These are phyloP conservation scores for Venturia carpophila DNA, from an alignment of 2,329 filamentous ascomycete genomes.

Conservation along the genomic window DNA sequence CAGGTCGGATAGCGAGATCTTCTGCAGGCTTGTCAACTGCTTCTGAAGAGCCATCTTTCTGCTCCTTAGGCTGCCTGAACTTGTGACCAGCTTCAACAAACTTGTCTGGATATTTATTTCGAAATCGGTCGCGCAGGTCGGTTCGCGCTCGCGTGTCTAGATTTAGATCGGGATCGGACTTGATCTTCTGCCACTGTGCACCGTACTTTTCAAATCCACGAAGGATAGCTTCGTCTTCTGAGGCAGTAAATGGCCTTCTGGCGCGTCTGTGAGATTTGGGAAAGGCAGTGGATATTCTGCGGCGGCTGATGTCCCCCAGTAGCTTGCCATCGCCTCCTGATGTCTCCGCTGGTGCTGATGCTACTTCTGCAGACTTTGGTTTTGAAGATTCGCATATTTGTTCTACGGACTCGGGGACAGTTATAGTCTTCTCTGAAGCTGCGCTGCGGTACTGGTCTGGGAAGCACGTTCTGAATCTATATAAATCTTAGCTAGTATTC, in stretches of 20 bases:
- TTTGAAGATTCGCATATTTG: neutral
- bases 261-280: conserved; percentile 44
- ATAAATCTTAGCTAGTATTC: neutral
- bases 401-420: neutral
- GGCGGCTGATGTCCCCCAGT: conserved; percentile 30
- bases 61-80: conserved; percentile 16
- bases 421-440: neutral
- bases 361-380: conserved; percentile 4
- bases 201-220: conserved; percentile 52
- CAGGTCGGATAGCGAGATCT: neutral
- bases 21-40: neutral
- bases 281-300: conserved; percentile 45
- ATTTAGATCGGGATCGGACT: conserved; percentile 45
- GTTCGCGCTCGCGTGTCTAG: conserved; percentile 47
- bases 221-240: conserved; percentile 51
- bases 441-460: conserved; percentile 39
- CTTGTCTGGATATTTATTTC: conserved; percentile 50
- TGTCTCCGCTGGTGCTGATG: neutral
- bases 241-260: conserved; percentile 47
- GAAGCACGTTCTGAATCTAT: conserved; percentile 42
- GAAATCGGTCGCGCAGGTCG: conserved; percentile 54
- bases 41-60: neutral
- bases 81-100: conserved; percentile 45
- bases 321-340: conserved; percentile 24
- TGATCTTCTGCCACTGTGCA: conserved; percentile 53